A percentile compares a stretch with the other conserved stretches of the same genome.
Conservation (phyloP, 2,329 filamentous ascomycete genomes). For the Pyrenophora graminea region DNA sequence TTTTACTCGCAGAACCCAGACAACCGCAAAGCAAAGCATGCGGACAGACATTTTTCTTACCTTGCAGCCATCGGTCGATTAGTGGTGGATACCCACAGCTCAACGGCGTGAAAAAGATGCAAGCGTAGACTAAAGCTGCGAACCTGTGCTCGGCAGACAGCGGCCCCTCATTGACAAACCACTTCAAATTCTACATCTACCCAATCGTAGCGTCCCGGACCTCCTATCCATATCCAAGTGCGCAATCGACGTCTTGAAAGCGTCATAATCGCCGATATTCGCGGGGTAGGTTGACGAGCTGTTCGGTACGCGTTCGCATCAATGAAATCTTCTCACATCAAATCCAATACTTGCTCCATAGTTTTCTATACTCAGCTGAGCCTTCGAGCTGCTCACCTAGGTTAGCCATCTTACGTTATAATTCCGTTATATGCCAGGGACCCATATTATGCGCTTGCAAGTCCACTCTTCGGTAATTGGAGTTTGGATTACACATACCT, state of each 20-base stretch:
- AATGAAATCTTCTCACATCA: slow-evolving; percentile 43
- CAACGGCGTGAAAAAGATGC: slow-evolving; percentile 12
- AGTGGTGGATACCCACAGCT: slow-evolving; percentile 12
- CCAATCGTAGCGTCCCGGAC: slow-evolving; percentile 12
- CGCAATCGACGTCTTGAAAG: slow-evolving; percentile 2
- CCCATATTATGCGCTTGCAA: no score
- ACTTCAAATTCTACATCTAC: not conserved
- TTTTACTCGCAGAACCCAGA: not conserved
- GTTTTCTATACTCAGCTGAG: slow-evolving; percentile 65
- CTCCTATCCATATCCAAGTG: not conserved
- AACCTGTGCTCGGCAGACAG: slow-evolving; percentile 23
- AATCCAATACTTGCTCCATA: slow-evolving; percentile 81
- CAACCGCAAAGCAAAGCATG: not conserved
- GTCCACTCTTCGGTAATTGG: not conserved
- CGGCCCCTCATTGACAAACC: slow-evolving; percentile 7
- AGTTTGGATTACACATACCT: slow-evolving; percentile 50
- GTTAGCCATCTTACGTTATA: slow-evolving; percentile 25
- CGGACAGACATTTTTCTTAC: not conserved
- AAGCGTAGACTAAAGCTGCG: slow-evolving; percentile 21
- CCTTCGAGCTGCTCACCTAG: slow-evolving; percentile 62
- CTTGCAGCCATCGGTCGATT: not conserved
- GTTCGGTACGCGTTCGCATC: slow-evolving; percentile 2
- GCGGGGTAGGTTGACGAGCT: not conserved
- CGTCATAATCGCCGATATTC: slow-evolving; percentile 19
- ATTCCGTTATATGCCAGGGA: not conserved